Conservation (phyloP, 306 rosid genomes). For the Cicer chorassanicum region DNA sequence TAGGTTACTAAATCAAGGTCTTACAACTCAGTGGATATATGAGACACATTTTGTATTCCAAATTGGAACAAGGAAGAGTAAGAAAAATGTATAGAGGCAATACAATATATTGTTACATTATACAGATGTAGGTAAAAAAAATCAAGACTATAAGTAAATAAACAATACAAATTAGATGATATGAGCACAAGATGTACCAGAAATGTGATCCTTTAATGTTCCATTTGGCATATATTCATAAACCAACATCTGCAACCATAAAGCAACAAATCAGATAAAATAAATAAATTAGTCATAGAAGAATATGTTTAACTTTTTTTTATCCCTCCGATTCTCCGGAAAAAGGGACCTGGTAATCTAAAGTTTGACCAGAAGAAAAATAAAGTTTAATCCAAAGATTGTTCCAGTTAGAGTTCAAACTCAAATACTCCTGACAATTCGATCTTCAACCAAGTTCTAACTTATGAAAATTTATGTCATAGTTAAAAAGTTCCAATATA, state of each 20-base stretch:
- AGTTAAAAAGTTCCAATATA: not conserved
- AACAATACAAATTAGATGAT: conserved; percentile 18
- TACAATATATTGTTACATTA: not conserved
- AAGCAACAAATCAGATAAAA: conserved; percentile 38
- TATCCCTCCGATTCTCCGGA: too few relatives aligned
- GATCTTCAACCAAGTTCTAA: not conserved
- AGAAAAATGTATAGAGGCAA: conserved; percentile 19
- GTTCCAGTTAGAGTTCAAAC: too few relatives aligned
- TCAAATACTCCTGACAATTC: too few relatives aligned
- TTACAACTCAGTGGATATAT: too few relatives aligned
- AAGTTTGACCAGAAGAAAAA: too few relatives aligned
- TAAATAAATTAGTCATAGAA: conserved; percentile 16
- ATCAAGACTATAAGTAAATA: not conserved
- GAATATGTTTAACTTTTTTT: not conserved
- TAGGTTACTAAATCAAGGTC: too few relatives aligned
- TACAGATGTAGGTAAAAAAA: conserved; percentile 5
- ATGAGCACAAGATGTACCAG: conserved; percentile 57
- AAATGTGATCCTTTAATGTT: conserved; percentile 79
- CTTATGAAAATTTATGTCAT: not conserved
- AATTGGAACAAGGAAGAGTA: conserved; percentile 22
- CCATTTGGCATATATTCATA: conserved; percentile 89
- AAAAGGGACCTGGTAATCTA: too few relatives aligned
- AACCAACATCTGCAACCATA: conserved; percentile 83
- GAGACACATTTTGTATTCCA: not conserved
- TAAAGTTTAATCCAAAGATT: too few relatives aligned